Evolutionary conservation across 345 rosid species (phyloP), one percentile per base, ranked within the genome.

Genomic region (Leavenworthia alabamica): DNA sequence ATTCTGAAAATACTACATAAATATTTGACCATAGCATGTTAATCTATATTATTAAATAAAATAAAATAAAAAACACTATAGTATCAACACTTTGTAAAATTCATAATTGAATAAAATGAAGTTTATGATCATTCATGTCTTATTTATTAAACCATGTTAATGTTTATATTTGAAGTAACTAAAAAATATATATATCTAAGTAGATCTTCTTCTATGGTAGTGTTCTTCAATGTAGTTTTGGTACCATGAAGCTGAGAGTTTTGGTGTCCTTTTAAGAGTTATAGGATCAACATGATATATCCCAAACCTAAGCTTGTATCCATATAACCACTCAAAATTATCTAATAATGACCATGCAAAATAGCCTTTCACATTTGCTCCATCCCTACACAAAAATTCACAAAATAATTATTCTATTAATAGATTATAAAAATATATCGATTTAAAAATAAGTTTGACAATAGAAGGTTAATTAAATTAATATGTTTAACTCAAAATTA

Each of bases 301-400:
- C 4, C 92, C 89, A 53, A 84, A 84, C 43, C 86, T 66, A 31
- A 71, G 44, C 24, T 81, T 78, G 62, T 76, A 83, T 32, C 95
- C 91, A 9, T 43, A 75, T 12, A 52, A 49, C 90, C 95, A 86
- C 70, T 90, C 97, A 17, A 84, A 86, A 22, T 85, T 77, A 72
- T 90, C 95, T 5, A 87, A 80, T 75, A 90, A 69, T 14, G 93
- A 82, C 95, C 95, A 87, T 8, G 74, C 70, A 11, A 85, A 85
- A 61, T 87, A 90, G 0, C 95, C 89, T 70, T 86, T 67, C 31
- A 87, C 83, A 62, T 87, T 87, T 74, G 83, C 93, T 60, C 90
- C 93, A 56, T 82, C 75, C 72, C 85, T 80, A 65, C 40, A 24
- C 11, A 28, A 37, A 55, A 4, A n/a, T 4, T 28, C 49, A 36